Evolutionary conservation across 768 basidiomycete species (phyloP), one percentile per base, ranked within the genome.

Genomic region (Mrakia frigida): DNA sequence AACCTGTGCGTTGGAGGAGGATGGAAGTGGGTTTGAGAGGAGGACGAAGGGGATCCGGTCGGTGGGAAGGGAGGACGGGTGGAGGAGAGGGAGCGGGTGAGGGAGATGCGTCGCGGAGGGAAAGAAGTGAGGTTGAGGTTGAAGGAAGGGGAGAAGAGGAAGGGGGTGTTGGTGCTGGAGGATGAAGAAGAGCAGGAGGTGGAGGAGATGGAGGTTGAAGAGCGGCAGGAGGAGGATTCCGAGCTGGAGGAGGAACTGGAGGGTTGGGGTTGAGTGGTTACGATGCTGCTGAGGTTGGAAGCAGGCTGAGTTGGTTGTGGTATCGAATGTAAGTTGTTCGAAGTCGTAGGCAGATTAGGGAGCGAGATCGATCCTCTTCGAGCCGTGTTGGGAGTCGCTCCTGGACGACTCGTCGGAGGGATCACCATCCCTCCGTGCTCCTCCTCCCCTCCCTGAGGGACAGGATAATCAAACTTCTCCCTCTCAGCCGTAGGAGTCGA

Each of bases 1-100:
- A 68, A 68, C 25, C 65, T 39, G 10, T 68, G 65, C 2, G 23
- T n/a, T 23, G 65, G 65, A 14, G 65, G 65, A 3, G 65, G 65
- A 39, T 68, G 65, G 35, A 39, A 39, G 35, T 68, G 65, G 11
- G 65, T 68, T 68, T 68, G 65, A n/a, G 65, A 23, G 6, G 65
- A 43, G 39, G n/a, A n/a, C n/a, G 65, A 37, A 4, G 65, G 39
- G 25, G 39, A 21, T 31, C 28, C 61, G 18, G 65, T 9, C 18
- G 21, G 23, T 68, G 35, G 37, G 65, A 0, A 39, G 65, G n/a
- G 37, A n/a, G 33, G 37, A 9, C 35, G 33, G 65, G 35, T 23
- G 18, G 65, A 68, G 35, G 65, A 68, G 18, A 43, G 35, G 65
- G 65, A 68, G 65, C 65, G 65, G 18, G 65, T 68, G 18, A 68